Percentiles rank a stretch among this genome's conserved stretches.
Conservation (phyloP, 2,329 filamentous ascomycete species). For the Trichocomaceae sp. region DNA sequence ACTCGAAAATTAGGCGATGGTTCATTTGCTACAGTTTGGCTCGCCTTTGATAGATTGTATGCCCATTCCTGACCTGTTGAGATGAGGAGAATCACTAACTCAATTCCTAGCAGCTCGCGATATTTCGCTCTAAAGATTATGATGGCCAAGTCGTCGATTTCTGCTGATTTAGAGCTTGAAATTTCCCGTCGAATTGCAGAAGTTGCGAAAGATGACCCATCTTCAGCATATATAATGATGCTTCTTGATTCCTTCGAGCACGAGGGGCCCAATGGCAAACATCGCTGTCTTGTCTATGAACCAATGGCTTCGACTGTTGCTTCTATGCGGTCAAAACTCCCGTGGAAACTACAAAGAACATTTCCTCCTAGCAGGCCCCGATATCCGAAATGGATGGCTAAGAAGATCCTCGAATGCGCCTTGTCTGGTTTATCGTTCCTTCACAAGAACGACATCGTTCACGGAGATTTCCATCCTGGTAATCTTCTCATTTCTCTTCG, state of each 20-base stretch:
- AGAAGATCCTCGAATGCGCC: too few relatives aligned
- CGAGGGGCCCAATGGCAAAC: background rate
- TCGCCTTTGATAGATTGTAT: background rate
- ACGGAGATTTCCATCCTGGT: conserved; percentile 22
- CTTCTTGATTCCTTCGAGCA: conserved; percentile 1
- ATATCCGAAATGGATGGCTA: too few relatives aligned
- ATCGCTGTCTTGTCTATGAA: background rate
- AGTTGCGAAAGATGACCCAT: background rate
- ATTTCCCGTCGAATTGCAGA: background rate
- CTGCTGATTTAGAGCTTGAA: background rate
- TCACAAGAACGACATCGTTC: conserved; percentile 19
- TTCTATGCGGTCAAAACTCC: background rate
- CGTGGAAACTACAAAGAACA: background rate
- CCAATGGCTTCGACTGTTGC: background rate
- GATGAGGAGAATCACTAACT: too few relatives aligned
- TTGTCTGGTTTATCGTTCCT: conserved; percentile 21
- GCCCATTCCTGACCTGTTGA: background rate
- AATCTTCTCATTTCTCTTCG: conserved; percentile 20
- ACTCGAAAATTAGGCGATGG: background rate
- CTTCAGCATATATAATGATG: conserved; percentile 3
- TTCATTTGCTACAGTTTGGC: background rate
- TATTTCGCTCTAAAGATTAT: background rate
- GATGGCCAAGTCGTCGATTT: background rate
- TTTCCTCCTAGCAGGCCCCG: background rate
- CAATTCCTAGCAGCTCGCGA: background rate